A percentile compares a stretch with the other conserved stretches of the same genome.
These are phyloP conservation scores for Aspergillus eucalypticola DNA, from an alignment of 2,329 filamentous ascomycete species.

Conservation along the genomic window DNA sequence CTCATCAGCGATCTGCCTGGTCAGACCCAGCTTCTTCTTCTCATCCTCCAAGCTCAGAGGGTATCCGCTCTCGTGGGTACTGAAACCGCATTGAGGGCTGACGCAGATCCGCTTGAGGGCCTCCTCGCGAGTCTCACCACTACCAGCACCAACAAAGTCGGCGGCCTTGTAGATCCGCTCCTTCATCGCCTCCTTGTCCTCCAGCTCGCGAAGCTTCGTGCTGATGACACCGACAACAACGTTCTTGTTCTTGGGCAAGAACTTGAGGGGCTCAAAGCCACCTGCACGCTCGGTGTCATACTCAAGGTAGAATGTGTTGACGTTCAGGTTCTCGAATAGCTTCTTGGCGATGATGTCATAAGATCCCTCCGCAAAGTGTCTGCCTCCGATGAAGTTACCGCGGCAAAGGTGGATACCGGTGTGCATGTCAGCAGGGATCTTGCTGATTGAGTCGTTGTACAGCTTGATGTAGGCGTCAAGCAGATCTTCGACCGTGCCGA, in stretches of 20 bases:
- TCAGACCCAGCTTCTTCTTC: constrained; percentile 1
- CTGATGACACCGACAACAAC: constrained; percentile 4
- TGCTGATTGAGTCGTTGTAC: neutral
- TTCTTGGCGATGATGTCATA: constrained; percentile 5
- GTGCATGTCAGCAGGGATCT: constrained; percentile 3
- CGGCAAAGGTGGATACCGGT: constrained; percentile 4
- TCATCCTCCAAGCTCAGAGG: neutral
- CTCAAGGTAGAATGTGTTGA: constrained; percentile 7
- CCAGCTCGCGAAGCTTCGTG: constrained; percentile 2
- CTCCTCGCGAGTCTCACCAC: constrained; percentile 2
- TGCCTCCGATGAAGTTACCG: constrained; percentile 2
- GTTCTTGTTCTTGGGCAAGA: constrained; percentile 3
- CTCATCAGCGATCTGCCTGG: constrained; percentile 1
- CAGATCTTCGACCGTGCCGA: neutral
- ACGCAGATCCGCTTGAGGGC: neutral
- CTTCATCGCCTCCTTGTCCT: constrained; percentile 4
- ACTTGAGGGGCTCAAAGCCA: constrained; percentile 2
- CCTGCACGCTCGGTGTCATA: constrained; percentile 4
- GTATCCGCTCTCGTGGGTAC: constrained; percentile 4
- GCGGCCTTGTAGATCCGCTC: constrained; percentile 2
- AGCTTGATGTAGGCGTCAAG: constrained; percentile 5
- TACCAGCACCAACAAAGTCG: neutral
- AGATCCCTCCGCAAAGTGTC: constrained; percentile 2
- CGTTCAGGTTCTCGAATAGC: constrained; percentile 2
- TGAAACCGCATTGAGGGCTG: constrained; percentile 6